A percentile compares a stretch with the other conserved stretches of the same genome.
phyloP scores from a whole-genome alignment of 257 asterid species.

The Gentiana macrophylla region DNA sequence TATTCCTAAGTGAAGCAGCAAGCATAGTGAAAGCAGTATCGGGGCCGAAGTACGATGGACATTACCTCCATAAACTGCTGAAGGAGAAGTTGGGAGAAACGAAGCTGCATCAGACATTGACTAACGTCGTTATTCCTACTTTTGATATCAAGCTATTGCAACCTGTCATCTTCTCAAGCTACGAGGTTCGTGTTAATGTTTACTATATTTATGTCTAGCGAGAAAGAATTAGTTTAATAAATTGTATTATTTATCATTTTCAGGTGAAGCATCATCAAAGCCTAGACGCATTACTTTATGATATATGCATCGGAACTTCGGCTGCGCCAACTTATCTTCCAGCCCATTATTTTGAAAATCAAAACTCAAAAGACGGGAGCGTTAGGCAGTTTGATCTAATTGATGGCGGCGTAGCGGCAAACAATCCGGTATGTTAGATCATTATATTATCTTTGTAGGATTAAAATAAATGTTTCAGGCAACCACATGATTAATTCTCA shows the following conservation, averaged over 20 bases:
- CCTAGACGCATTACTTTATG: conserved; percentile 36
- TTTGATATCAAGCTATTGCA: conserved; percentile 41
- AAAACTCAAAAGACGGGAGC: conserved; percentile 15
- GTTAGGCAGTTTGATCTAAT: conserved; percentile 35
- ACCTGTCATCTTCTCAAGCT: conserved; percentile 35
- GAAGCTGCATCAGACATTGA: conserved; percentile 29
- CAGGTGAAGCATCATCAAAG: conserved; percentile 5
- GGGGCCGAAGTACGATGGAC: conserved; percentile 51
- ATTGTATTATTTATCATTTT: not conserved
- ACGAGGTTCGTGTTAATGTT: not conserved
- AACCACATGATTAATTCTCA: no score
- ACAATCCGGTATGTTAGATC: conserved; percentile 41
- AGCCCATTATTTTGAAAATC: conserved; percentile 36
- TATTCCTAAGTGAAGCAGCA: conserved; percentile 7
- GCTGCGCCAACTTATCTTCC: conserved; percentile 58
- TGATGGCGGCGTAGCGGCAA: conserved; percentile 59
- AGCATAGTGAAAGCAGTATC: conserved; percentile 12
- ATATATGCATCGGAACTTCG: conserved; percentile 49
- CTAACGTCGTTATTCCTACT: conserved; percentile 49
- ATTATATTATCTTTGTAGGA: no score
- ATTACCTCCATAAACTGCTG: conserved; percentile 32
- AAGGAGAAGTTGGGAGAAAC: conserved; percentile 17
- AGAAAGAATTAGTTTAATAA: not conserved
- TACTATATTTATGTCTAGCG: not conserved
- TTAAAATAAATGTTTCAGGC: no score